Percentiles rank a stretch among this genome's conserved stretches.
Conservation (phyloP, 2,329 filamentous ascomycete species). For the Aureobasidium leucospermi region DNA sequence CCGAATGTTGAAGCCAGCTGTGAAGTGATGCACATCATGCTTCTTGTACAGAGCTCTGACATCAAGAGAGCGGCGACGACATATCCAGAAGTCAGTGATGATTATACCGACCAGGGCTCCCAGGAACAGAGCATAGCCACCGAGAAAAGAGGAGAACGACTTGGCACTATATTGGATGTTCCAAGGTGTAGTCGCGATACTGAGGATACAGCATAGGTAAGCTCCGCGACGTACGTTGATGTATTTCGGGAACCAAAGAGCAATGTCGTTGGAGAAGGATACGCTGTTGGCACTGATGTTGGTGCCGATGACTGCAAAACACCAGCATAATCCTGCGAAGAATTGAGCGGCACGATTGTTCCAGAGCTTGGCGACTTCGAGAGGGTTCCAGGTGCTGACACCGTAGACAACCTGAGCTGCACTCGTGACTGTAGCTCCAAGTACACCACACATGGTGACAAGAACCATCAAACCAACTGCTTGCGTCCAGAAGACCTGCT, state of each 20-base stretch:
- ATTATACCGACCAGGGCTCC: conserved; percentile 30
- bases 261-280: conserved; percentile 35
- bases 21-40: not conserved
- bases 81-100: conserved; percentile 2
- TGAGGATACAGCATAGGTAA: conserved; percentile 33
- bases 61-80: not conserved
- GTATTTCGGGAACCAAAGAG: conserved; percentile 34
- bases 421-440: conserved; percentile 51
- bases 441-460: conserved; percentile 39
- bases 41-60: not conserved
- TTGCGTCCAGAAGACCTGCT: conserved; percentile 35
- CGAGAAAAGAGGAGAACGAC: conserved; percentile 36
- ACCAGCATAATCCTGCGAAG: conserved; percentile 30
- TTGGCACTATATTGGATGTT: conserved; percentile 33
- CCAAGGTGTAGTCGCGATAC: conserved; percentile 35
- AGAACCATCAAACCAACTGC: conserved; percentile 36
- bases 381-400: conserved; percentile 37
- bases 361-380: conserved; percentile 33
- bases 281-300: conserved; percentile 34
- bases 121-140: conserved; percentile 37
- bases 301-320: conserved; percentile 15
- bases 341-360: conserved; percentile 32
- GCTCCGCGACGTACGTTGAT: conserved; percentile 36
- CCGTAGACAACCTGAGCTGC: conserved; percentile 46
- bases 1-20: not conserved